phyloP scores from a whole-genome alignment of 352 stramenopile species.

The Aphanomyces astaci region DNA sequence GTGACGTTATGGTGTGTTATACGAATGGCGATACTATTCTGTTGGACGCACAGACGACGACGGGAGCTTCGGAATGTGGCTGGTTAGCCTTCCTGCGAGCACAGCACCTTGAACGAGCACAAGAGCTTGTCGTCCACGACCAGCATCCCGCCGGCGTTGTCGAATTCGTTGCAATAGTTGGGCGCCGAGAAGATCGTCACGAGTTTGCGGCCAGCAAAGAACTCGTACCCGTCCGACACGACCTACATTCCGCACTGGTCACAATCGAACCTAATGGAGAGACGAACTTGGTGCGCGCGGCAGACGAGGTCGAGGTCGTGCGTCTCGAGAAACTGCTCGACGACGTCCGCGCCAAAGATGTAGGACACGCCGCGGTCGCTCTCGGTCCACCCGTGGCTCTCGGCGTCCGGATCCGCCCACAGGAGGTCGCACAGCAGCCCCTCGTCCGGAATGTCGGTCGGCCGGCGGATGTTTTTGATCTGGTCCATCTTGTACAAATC shows the following conservation, averaged over 20 bases:
- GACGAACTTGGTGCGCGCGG: slow-evolving; percentile 92
- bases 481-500: slow-evolving; percentile 97
- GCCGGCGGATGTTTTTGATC: slow-evolving; percentile 85
- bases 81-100: slow-evolving; percentile 28
- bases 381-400: slow-evolving; percentile 90
- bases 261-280: background rate
- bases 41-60: no score
- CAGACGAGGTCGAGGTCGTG: slow-evolving; percentile 98
- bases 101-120: slow-evolving; percentile 80
- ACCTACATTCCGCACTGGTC: no score
- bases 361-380: slow-evolving; percentile 98
- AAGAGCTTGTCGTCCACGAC: slow-evolving; percentile 62
- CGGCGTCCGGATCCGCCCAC: slow-evolving; percentile 80
- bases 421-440: slow-evolving; percentile 79
- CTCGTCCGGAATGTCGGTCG: slow-evolving; percentile 80
- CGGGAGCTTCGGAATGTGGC: no score
- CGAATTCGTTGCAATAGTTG: slow-evolving; percentile 99
- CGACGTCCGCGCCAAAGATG: slow-evolving; percentile 97
- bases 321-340: slow-evolving; percentile 93
- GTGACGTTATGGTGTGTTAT: no score
- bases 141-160: slow-evolving; percentile 95
- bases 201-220: slow-evolving; percentile 97
- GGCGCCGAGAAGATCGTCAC: slow-evolving; percentile 99
- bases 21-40: no score
- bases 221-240: slow-evolving; percentile 99